Percentiles rank a stretch among this genome's conserved stretches.
Conservation (phyloP, 1,284 basidiomycete genomes). For the Porodaedalea pini region DNA sequence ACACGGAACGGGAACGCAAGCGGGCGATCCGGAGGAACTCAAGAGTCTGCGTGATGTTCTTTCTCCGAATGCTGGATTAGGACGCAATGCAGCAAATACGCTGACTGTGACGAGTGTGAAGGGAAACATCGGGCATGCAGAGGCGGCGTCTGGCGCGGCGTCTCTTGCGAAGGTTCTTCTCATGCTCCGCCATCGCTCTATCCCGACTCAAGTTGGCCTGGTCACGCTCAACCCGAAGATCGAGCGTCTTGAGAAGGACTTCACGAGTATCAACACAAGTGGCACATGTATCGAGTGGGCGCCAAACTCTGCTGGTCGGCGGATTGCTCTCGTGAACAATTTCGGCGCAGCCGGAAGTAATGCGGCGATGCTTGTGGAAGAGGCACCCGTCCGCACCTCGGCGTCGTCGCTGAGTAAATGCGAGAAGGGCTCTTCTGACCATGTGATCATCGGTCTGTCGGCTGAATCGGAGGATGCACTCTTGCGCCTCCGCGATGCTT, state of each 20-base stretch:
- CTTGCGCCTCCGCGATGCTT: conserved; percentile 43
- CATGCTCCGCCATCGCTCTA: conserved; percentile 54
- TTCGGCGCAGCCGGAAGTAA: conserved; percentile 76
- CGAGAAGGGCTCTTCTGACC: background rate
- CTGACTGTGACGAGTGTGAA: conserved; percentile 67
- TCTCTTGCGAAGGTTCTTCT: conserved; percentile 67
- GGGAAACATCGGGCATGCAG: conserved; percentile 69
- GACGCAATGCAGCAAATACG: conserved; percentile 41
- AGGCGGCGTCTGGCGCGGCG: conserved; percentile 70
- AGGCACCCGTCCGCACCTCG: conserved; percentile 29
- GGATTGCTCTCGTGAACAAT: conserved; percentile 64
- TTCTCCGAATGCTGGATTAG: conserved; percentile 27
- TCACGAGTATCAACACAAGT: conserved; percentile 47
- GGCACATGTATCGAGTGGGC: conserved; percentile 39
- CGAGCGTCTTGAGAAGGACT: conserved; percentile 43
- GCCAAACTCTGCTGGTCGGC: conserved; percentile 32
- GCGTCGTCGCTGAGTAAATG: background rate
- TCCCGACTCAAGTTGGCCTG: conserved; percentile 61
- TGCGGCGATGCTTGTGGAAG: conserved; percentile 57
- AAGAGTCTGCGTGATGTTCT: conserved; percentile 60
- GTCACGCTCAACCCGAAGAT: conserved; percentile 55
- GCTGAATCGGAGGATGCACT: conserved; percentile 50
- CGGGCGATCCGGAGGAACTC: conserved; percentile 64
- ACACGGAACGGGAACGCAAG: conserved; percentile 68
- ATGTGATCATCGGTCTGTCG: conserved; percentile 54